Conservation (phyloP, 768 basidiomycete genomes). For the Kwoniella newhampshirensis region DNA sequence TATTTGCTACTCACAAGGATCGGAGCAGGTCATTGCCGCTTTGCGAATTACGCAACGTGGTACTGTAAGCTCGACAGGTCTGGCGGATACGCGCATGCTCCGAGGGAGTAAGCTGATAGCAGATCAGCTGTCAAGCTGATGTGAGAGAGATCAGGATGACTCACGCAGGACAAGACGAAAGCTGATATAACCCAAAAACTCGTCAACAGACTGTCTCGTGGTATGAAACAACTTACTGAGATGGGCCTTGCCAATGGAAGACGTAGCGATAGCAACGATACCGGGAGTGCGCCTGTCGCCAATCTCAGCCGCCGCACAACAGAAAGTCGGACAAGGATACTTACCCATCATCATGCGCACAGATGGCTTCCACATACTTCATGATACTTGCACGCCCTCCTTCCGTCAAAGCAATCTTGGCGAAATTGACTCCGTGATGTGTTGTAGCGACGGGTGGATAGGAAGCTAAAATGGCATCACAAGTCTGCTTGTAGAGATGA, state of each 20-base stretch:
- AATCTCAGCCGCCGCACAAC: background rate
- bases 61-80: conserved; percentile 39
- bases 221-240: conserved; percentile 27
- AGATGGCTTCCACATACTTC: conserved; percentile 45
- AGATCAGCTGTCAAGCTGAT: background rate
- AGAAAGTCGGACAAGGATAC: background rate
- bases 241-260: conserved; percentile 44
- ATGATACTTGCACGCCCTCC: conserved; percentile 33
- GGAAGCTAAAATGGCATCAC: conserved; percentile 41
- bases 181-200: conserved; percentile 1
- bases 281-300: conserved; percentile 37
- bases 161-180: conserved; percentile 33
- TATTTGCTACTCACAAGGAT: conserved; percentile 46
- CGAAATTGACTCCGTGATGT: conserved; percentile 50
- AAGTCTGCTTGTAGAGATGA: conserved; percentile 25
- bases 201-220: background rate
- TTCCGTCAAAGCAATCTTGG: conserved; percentile 41
- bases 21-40: conserved; percentile 50
- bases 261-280: conserved; percentile 47
- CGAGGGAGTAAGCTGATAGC: conserved; percentile 26
- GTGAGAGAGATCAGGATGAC: background rate
- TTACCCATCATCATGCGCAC: conserved; percentile 37
- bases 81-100: conserved; percentile 42
- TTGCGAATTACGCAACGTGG: conserved; percentile 48
- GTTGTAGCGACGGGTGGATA: conserved; percentile 46